Conservation (phyloP, 176 grass and related monocot species). For the Dactylis glomerata region DNA sequence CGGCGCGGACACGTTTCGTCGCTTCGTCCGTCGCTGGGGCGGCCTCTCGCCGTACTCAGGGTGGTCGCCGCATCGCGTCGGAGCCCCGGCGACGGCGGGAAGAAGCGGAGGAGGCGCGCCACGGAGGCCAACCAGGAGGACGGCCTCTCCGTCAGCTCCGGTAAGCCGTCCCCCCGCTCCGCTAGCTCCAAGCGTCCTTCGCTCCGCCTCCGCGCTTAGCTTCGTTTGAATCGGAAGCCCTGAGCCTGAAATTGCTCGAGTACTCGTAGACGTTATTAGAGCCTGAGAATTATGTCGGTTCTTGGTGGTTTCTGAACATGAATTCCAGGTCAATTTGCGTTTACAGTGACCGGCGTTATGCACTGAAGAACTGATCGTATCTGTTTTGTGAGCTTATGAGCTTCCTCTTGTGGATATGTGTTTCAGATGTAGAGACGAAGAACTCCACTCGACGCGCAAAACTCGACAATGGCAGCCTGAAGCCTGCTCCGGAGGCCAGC, state of each 20-base stretch:
- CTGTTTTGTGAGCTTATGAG: neutral
- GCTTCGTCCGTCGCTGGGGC: slow-evolving; percentile 1
- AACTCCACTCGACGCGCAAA: neutral
- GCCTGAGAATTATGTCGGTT: neutral
- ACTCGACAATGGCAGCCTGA: neutral
- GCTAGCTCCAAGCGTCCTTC: neutral
- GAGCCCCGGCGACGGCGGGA: slow-evolving; percentile 2
- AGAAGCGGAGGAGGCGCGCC: slow-evolving; percentile 5
- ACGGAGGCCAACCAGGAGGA: slow-evolving; percentile 42
- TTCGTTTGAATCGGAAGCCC: neutral
- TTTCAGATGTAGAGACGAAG: slow-evolving; percentile 16
- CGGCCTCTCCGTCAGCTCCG: slow-evolving; percentile 34
- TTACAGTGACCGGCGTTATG: neutral
- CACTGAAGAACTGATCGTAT: neutral
- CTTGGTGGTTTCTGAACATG: neutral
- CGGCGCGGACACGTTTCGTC: neutral
- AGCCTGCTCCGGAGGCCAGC: neutral
- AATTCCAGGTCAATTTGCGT: neutral
- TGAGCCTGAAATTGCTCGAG: neutral
- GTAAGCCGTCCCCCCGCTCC: slow-evolving; percentile 19
- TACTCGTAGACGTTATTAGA: neutral
- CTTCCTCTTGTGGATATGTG: slow-evolving; percentile 8
- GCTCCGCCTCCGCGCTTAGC: neutral
- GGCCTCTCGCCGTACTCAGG: slow-evolving; percentile 26
- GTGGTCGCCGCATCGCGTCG: slow-evolving; percentile 41